phyloP scores from a whole-genome alignment of 2,329 filamentous ascomycete species.

The Tolypocladium album region DNA sequence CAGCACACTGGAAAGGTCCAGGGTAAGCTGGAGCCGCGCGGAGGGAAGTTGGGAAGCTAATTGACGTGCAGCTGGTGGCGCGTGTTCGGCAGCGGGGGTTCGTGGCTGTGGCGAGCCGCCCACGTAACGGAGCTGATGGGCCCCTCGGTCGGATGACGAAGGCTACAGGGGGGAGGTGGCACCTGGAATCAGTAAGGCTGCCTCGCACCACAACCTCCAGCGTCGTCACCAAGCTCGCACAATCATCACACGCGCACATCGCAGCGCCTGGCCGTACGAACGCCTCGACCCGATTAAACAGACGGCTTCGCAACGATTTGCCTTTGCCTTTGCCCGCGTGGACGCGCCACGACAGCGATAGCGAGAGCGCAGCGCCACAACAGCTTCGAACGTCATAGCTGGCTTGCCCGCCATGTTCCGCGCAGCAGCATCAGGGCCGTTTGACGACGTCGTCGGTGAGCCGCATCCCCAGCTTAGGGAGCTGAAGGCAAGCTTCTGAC shows the following conservation, averaged over 20 bases:
- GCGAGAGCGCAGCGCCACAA: background rate
- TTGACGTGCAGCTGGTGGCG: background rate
- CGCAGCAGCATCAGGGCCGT: constrained; percentile 45
- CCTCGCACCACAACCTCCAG: background rate
- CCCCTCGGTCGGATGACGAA: constrained; percentile 1
- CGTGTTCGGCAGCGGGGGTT: background rate
- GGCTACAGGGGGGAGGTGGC: background rate
- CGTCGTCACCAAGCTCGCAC: background rate
- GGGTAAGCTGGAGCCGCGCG: too few species aligned
- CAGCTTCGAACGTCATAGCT: constrained; percentile 8
- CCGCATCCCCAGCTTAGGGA: constrained; percentile 6
- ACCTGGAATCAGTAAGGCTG: background rate
- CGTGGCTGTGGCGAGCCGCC: background rate
- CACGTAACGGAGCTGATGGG: background rate
- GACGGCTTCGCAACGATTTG: too few species aligned
- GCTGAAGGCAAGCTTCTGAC: constrained; percentile 5
- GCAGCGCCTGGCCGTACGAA: background rate
- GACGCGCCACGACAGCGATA: background rate
- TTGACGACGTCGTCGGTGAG: constrained; percentile 50
- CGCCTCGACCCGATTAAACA: background rate
- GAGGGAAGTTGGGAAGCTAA: too few species aligned
- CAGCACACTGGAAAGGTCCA: too few species aligned
- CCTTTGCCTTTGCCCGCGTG: background rate
- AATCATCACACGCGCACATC: background rate
- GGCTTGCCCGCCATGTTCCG: constrained; percentile 37